These are phyloP conservation scores for Diplogelasinospora grovesii DNA, from an alignment of 495 filamentous ascomycete species.

Conservation along the genomic window DNA sequence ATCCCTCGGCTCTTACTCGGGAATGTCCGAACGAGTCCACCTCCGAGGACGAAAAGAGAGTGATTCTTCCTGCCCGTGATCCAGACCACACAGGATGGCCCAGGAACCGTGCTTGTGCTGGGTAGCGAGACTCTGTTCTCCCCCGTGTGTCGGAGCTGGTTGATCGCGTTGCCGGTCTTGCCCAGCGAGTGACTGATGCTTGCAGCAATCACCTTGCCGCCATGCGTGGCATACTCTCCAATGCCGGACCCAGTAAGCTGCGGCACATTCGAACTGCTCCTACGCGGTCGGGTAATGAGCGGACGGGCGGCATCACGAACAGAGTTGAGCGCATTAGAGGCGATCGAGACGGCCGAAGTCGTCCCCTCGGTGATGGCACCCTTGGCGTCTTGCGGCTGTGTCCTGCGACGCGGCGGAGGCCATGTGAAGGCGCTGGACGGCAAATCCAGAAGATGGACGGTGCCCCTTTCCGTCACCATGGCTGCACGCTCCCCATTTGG, in stretches of 20 bases:
- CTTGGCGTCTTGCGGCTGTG: slow-evolving; percentile 37
- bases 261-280: slow-evolving; percentile 39
- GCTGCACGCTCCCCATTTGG: slow-evolving; percentile 76
- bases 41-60: slow-evolving; percentile 51
- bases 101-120: slow-evolving; percentile 36
- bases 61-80: slow-evolving; percentile 47
- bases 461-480: slow-evolving; percentile 86
- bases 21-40: slow-evolving; percentile 58
- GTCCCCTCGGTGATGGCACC: slow-evolving; percentile 30
- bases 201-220: slow-evolving; percentile 73
- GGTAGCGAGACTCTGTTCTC: slow-evolving; percentile 78
- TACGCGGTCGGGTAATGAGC: slow-evolving; percentile 42
- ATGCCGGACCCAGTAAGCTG: slow-evolving; percentile 48
- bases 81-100: slow-evolving; percentile 50
- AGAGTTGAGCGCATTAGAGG: slow-evolving; percentile 57
- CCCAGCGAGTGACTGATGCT: slow-evolving; percentile 79
- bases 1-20: slow-evolving; percentile 47
- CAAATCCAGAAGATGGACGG: slow-evolving; percentile 83
- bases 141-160: slow-evolving; percentile 71
- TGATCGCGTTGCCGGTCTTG: slow-evolving; percentile 70
- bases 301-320: slow-evolving; percentile 52
- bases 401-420: slow-evolving; percentile 71
- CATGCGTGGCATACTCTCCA: slow-evolving; percentile 61
- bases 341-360: slow-evolving; percentile 45
- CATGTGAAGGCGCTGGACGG: slow-evolving; percentile 78